Conservation (phyloP, 176 grass and related monocot species). For the Bolboschoenus planiculmis region DNA sequence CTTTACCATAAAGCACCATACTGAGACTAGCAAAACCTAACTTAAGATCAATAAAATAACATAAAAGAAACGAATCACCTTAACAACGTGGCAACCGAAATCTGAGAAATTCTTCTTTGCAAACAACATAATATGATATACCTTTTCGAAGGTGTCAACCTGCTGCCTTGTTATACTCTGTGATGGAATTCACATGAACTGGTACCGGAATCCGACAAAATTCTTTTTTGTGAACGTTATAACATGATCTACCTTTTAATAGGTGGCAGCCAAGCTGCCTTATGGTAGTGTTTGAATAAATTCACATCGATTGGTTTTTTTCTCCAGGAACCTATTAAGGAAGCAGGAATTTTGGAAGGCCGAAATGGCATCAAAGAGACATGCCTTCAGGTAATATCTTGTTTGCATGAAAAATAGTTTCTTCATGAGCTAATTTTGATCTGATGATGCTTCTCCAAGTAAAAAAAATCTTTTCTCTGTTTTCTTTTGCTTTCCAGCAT, state of each 20-base stretch:
- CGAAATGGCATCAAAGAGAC: slow-evolving; percentile 99
- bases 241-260: slow-evolving; percentile 13
- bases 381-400: slow-evolving; percentile 73
- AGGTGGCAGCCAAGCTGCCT: not conserved
- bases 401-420: not conserved
- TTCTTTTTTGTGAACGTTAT: slow-evolving; percentile 21
- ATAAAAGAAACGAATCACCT: not conserved
- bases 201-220: slow-evolving; percentile 11
- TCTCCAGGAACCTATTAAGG: slow-evolving; percentile 94
- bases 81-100: not conserved
- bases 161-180: slow-evolving; percentile 7
- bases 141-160: not conserved
- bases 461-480: slow-evolving; percentile 1
- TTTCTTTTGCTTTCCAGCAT: slow-evolving; percentile 49
- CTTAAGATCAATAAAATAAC: not conserved
- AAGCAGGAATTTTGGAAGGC: slow-evolving; percentile 99
- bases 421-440: not conserved
- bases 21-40: not conserved
- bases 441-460: not conserved
- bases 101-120: slow-evolving; percentile 24
- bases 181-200: not conserved
- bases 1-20: not conserved
- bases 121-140: slow-evolving; percentile 9
- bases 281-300: slow-evolving; percentile 6
- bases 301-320: slow-evolving; percentile 9